Percentiles rank a stretch among this genome's conserved stretches.
These are phyloP conservation scores for Phenoliferia sp. DNA, from an alignment of 1,284 basidiomycete genomes.

Conservation along the genomic window DNA sequence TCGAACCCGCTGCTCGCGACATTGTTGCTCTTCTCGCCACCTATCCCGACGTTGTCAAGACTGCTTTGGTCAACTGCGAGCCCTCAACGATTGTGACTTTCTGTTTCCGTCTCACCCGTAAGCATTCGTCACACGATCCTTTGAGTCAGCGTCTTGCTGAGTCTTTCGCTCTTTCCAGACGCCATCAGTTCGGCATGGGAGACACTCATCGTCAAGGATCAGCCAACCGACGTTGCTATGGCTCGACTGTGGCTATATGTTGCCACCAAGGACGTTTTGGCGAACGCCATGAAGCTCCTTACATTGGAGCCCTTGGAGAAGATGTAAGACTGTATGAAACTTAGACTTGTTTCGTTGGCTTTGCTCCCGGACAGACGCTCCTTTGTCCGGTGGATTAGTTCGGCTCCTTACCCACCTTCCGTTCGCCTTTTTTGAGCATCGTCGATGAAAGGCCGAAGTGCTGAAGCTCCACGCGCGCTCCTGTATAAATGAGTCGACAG, in stretches of 20 bases:
- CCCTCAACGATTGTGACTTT: conserved; percentile 74
- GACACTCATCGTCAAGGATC: conserved; percentile 73
- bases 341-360: not conserved
- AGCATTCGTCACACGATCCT: conserved; percentile 44
- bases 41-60: conserved; percentile 86
- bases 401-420: too few relatives aligned
- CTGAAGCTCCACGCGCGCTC: too few relatives aligned
- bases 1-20: conserved; percentile 73
- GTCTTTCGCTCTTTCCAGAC: conserved; percentile 45
- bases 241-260: conserved; percentile 90
- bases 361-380: too few relatives aligned
- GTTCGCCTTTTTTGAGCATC: too few relatives aligned
- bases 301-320: conserved; percentile 84
- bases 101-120: conserved; percentile 45
- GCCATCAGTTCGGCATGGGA: conserved; percentile 87
- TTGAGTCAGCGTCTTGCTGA: conserved; percentile 11
- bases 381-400: too few relatives aligned
- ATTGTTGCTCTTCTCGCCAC: conserved; percentile 78
- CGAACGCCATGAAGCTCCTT: conserved; percentile 76
- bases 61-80: conserved; percentile 78
- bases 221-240: conserved; percentile 61
- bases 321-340: conserved; percentile 57
- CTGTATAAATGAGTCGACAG: not conserved
- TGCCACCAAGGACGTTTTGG: conserved; percentile 81
- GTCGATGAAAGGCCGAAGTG: too few relatives aligned